Base-by-base conservation (phyloP, 169 alveolate species). In the Eimeria acervulina region DNA sequence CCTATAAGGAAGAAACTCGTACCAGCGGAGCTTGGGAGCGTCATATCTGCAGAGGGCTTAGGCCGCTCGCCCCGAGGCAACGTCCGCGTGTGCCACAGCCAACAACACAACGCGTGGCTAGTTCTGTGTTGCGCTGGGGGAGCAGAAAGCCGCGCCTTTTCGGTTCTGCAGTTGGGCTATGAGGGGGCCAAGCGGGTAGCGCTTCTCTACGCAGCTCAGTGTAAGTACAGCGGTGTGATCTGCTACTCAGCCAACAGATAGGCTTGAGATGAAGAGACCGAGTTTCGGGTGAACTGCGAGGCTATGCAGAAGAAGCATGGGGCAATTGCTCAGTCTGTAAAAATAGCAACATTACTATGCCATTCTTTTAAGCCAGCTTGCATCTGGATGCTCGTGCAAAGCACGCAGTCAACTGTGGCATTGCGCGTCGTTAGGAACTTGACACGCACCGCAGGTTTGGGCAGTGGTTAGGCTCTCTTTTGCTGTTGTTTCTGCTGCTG, bases 61-160 rank as follows among this genome's bases (percentile, higher is more conserved):
- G 92, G 92, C 59, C 72, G 92, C 28, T 52, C 72, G 10, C 92
- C 92, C 1, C 92, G 92, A 15, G 92, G 92, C 47, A 84, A 84
- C 76, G 92, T 84, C 19, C 21, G 76, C 33, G 92, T 84, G 0
- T 84, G 92, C 74, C 92, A 84, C 92, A 84, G 92, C 92, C 51
- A 61, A 19, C 68, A 76, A 8, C 92, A 84, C 92, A 55, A 84
- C 76, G 92, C 92, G 59, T 84, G 92, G 92, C 76, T 84, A 21
- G 92, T 84, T 23, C 76, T 84, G 76, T 84, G 92, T 47, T 84
- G 92, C 28, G 92, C 92, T 31, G 92, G 92, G 38, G 92, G 72
- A 3, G 92, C 44, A 2, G 92, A 84, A 36, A 84, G 92, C 76
- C 92, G 92, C 36, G 72, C 92, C n/a, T 84, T 84, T 66, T 84